These are phyloP conservation scores for Phytopythium chamaehyphon DNA, from an alignment of 352 stramenopile species.

Conservation along the genomic window DNA sequence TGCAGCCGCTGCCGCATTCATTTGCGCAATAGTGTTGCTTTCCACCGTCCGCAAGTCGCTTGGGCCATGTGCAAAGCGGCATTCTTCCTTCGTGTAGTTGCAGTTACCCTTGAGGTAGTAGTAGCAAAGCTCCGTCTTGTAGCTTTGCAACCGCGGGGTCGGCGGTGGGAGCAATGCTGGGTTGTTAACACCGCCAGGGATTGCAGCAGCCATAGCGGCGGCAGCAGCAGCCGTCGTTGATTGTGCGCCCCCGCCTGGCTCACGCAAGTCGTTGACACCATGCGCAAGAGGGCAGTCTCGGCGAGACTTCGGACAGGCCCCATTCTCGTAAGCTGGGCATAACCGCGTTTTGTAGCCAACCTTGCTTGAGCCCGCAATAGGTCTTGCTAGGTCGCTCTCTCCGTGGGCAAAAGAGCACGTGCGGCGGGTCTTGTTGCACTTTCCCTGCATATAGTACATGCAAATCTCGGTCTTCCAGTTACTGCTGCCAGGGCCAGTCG, in stretches of 20 bases:
- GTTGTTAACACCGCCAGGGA: constrained; percentile 12
- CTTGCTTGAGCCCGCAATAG: constrained; percentile 10
- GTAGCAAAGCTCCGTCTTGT: constrained; percentile 89
- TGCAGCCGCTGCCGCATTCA: constrained; percentile 31
- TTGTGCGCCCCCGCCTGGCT: constrained; percentile 18
- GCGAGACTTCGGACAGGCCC: constrained; percentile 64
- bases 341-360: constrained; percentile 73
- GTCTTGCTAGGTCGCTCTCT: constrained; percentile 68
- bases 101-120: constrained; percentile 87
- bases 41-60: constrained; percentile 77
- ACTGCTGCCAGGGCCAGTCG: constrained; percentile 44
- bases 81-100: constrained; percentile 87
- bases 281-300: constrained; percentile 77
- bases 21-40: constrained; percentile 73
- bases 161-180: constrained; percentile 32
- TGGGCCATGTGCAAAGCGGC: constrained; percentile 82
- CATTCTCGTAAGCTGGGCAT: constrained; percentile 74
- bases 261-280: constrained; percentile 69
- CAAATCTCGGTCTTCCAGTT: constrained; percentile 90
- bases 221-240: constrained; percentile 22
- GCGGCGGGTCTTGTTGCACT: constrained; percentile 86
- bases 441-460: constrained; percentile 88
- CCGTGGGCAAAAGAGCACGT: constrained; percentile 87
- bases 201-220: constrained; percentile 3
- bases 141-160: constrained; percentile 74